Evolutionary conservation across 78 protist species (phyloP), one percentile per base, ranked within the genome.

Genomic region (Dictyostelium brefeldianum): DNA sequence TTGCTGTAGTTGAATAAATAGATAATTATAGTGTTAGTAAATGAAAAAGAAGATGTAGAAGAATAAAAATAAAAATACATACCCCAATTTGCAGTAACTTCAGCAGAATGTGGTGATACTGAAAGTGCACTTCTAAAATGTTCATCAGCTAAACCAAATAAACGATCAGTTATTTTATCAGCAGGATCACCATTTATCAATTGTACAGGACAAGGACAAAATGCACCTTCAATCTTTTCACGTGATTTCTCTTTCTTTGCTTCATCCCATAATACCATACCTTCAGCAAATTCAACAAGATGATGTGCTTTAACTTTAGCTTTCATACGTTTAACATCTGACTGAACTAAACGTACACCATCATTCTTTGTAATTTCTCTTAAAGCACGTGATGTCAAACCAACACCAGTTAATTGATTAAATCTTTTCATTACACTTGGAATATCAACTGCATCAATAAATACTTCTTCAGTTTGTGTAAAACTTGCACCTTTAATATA

Each of bases 221-320:
- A 67, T 0, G 78, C 59, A 20, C 70, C 74, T 50, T 77, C 83
- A 14, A 77, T 43, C 8, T 87, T 87, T 47, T 59, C 90, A 27
- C 90, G 41, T 14, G 80, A 75, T 50, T 65, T 51, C 51, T 87
- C 95, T 65, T 79, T 64, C 53, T 90, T 90, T 5, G 90, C 89
- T 36, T 90, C 90, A 50, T 90, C 89, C 89, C 89, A 90, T 1
- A 90, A 70, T 29, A 82, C 95, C 90, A 82, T 90, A 69, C 91
- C 95, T 65, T 90, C 95, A 53, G 95, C 95, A 74, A 82, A 81
- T 51, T 90, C 95, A 20, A 90, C 90, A n/a, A 90, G 50, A 82
- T 82, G 91, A 51, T 82, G 95, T 48, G 89, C 84, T 46, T 90
- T 90, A 4, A 90, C 95, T 47, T 79, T 78, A 10, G 95, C 95